A percentile compares a stretch with the other conserved stretches of the same genome.
These are phyloP conservation scores for Amauroascus verrucosus DNA, from an alignment of 2,329 filamentous ascomycete genomes.

Conservation along the genomic window DNA sequence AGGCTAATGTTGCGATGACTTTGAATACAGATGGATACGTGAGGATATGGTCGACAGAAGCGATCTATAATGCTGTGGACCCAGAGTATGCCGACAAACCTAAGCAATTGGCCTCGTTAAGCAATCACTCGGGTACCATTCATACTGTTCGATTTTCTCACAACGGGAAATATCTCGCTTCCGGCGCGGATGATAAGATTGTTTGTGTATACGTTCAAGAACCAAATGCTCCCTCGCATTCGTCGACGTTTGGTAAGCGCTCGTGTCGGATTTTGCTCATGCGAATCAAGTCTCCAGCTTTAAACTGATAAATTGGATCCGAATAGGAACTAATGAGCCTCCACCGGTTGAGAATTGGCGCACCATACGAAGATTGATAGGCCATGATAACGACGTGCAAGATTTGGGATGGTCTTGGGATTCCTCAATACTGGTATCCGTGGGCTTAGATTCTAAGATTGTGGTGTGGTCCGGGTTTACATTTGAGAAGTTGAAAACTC, in stretches of 20 bases:
- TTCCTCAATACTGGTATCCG: slow-evolving; percentile 88
- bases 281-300: neutral
- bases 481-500: slow-evolving; percentile 92
- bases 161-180: slow-evolving; percentile 89
- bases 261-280: slow-evolving; percentile 2
- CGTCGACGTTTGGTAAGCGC: slow-evolving; percentile 64
- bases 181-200: slow-evolving; percentile 96
- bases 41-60: slow-evolving; percentile 93
- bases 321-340: slow-evolving; percentile 66
- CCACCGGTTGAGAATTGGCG: slow-evolving; percentile 97
- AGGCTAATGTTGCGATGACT: neutral
- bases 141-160: slow-evolving; percentile 95
- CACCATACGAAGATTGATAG: slow-evolving; percentile 82
- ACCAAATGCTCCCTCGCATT: slow-evolving; percentile 63
- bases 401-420: slow-evolving; percentile 95
- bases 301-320: slow-evolving; percentile 13
- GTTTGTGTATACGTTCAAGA: slow-evolving; percentile 95
- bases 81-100: slow-evolving; percentile 61
- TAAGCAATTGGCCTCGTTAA: slow-evolving; percentile 93
- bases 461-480: slow-evolving; percentile 97
- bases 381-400: slow-evolving; percentile 97
- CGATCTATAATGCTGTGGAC: slow-evolving; percentile 72
- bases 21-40: slow-evolving; percentile 70
- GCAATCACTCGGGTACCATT: slow-evolving; percentile 94
- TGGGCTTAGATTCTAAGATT: slow-evolving; percentile 93